Evolutionary conservation across 2,329 filamentous ascomycete species (phyloP).

Genomic region (Samsoniella hepiali): DNA sequence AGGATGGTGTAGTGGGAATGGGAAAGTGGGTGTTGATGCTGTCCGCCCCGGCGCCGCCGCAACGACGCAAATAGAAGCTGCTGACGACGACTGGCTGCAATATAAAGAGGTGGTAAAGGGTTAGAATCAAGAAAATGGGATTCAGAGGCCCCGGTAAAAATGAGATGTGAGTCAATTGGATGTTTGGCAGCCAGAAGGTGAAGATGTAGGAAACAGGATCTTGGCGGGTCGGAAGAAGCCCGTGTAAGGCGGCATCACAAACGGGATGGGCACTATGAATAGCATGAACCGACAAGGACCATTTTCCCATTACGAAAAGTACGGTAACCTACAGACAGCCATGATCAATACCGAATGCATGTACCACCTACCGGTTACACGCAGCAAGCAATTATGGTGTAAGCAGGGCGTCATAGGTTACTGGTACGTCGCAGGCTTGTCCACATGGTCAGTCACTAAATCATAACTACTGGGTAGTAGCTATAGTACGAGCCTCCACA

Average conservation of each 20-base stretch:
- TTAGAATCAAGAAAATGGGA: not conserved
- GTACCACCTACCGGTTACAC: not conserved
- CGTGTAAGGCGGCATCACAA: not conserved
- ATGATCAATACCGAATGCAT: not conserved
- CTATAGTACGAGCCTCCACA: not conserved
- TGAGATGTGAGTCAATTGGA: conserved; percentile 13
- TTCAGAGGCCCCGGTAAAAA: not conserved
- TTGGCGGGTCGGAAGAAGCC: not conserved
- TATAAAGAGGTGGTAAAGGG: not conserved
- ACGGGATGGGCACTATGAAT: not conserved
- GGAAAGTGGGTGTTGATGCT: conserved; percentile 4
- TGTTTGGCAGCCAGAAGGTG: not conserved
- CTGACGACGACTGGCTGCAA: not conserved
- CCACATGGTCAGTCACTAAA: not conserved
- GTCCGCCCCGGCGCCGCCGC: not conserved
- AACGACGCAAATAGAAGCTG: not conserved
- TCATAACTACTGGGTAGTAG: not conserved
- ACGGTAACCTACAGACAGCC: not conserved
- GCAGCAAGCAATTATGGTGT: not conserved
- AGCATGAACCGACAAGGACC: conserved; percentile 6
- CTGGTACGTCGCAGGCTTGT: not conserved
- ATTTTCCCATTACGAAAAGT: not conserved
- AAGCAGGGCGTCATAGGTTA: conserved; percentile 8
- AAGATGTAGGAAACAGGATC: conserved; percentile 12
- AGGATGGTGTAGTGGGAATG: not conserved